Base-by-base conservation (phyloP, 257 asterid species). In the Forsythia viridissima region DNA sequence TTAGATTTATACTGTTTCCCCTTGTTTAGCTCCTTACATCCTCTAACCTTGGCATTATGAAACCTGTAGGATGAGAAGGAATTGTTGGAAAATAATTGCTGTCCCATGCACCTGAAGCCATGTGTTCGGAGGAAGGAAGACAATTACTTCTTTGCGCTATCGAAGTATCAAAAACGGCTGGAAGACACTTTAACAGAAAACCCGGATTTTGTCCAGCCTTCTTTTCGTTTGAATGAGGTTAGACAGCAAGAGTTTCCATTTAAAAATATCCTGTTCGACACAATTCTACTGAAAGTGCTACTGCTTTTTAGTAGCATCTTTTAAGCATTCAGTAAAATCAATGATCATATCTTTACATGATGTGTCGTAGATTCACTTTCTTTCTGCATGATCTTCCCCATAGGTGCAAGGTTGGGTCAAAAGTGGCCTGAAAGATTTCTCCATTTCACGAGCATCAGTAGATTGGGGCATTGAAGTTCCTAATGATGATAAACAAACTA, bases 341-440 rank as follows among this genome's bases (percentile, higher is more conserved):
- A 11, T 75, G 63, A 42, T 63, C 10, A 6, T n/a, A 24, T 73
- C 48, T 71, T 41, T 46, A 8, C 44, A 10, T 36, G 66, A 21
- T 41, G 51, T 73, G 51, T 59, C 8, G 61, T 51, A 43, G 69
- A 55, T 82, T 79, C 43, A 61, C 66, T 80, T 79, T 72, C 72
- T 78, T 77, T 77, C 72, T 81, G 61, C 65, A 12, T 69, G 41
- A 77, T 40, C 66, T 71, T 18, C 74, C 41, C 74, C 41, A 16
- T 82, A 95, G 99, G 99, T 95, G 85, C 97, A 91, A 89, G 90
- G 99, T 79, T 95, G 99, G 99, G 90, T 95, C 65, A 95, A 90
- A 86, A 89, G 82, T 85, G 99, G 99, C 85, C 84, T 95, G 75
- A 87, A 89, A 79, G 99, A 93, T 89, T 95, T 95, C 84, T 95